Base-by-base conservation (phyloP, 2,329 filamentous ascomycete species). In the Claviceps capensis region DNA sequence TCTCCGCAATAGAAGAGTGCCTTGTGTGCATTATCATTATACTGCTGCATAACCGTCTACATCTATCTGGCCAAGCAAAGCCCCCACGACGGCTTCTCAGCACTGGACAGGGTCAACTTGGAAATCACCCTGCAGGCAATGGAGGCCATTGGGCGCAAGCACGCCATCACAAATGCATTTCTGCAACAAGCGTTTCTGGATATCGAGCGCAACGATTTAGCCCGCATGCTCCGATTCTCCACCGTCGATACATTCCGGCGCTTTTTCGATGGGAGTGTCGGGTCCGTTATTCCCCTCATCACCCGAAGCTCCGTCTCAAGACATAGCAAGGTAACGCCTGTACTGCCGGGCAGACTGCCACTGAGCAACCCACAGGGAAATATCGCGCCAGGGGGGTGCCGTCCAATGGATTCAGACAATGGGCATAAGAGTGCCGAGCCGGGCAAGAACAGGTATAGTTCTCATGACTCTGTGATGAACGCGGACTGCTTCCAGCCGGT, bases 111-210 rank as follows among this genome's bases (percentile, higher is more conserved):
- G 8, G 66, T 68, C 8, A 77, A 76, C 48, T 73, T 96, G 5
- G 82, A 91, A 60, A 88, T 91, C 58, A 72, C 95, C 41, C 69
- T 95, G 4, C 75, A 79, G 17, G 85, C 86, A 4, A 89, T 96
- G 80, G 82, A 87, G 50, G 79, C 82, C 2, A 75, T 95, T 54
- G 85, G 85, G 49, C 77, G 78, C 40, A 79, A 81, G 51, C 89
- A 93, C 60, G 73, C 81, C 1, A 77, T 96, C 34, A 90, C 88
- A 0, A 81, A 85, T 45, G 87, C 86, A 0, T 95, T 95, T 63
- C 71, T 95, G n/a, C 82, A 85, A 11, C 90, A 96, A 62, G 72
- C 91, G 1, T 79, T 89, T 53, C 74, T 90, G n/a, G 90, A 96
- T 59, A 78, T 95, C 8, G 81, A 88, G 38, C 63, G 65, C 36